Evolutionary conservation across 1,284 basidiomycete genomes (phyloP).

Genomic region (Ganoderma multipileum): DNA sequence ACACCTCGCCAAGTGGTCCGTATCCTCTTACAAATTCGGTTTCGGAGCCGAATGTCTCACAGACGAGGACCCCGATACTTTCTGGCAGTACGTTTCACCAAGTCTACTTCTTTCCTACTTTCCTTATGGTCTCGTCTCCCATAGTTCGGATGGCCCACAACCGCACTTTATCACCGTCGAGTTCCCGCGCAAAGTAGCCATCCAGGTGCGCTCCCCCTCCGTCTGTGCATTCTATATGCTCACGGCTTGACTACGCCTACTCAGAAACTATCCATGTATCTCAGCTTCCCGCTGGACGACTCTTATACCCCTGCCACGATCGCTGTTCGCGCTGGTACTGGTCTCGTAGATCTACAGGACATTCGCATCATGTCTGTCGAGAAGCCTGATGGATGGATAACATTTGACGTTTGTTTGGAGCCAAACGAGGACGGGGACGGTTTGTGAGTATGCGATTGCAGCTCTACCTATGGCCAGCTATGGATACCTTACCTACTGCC

Average conservation of each 20-base stretch:
- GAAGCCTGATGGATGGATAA: slow-evolving; percentile 96
- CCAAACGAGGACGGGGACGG: slow-evolving; percentile 79
- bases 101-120: neutral
- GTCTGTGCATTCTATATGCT: neutral
- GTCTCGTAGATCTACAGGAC: slow-evolving; percentile 92
- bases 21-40: slow-evolving; percentile 96
- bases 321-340: slow-evolving; percentile 91
- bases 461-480: neutral
- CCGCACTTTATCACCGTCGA: slow-evolving; percentile 96
- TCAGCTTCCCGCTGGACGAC: slow-evolving; percentile 90
- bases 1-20: slow-evolving; percentile 91
- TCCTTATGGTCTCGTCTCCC: slow-evolving; percentile 3
- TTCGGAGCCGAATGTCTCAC: slow-evolving; percentile 93
- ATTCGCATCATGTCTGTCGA: slow-evolving; percentile 85
- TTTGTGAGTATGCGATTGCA: slow-evolving; percentile 55
- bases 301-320: slow-evolving; percentile 96
- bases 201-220: slow-evolving; percentile 65
- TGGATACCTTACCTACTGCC: neutral
- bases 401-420: slow-evolving; percentile 86
- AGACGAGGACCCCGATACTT: slow-evolving; percentile 90
- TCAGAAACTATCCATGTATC: slow-evolving; percentile 91
- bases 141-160: slow-evolving; percentile 95
- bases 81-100: slow-evolving; percentile 91
- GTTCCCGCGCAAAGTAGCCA: slow-evolving; percentile 89
- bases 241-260: neutral